Evolutionary conservation across 2,329 filamentous ascomycete genomes (phyloP), one percentile per base, ranked within the genome.

Genomic region (Verticillium klebahnii): DNA sequence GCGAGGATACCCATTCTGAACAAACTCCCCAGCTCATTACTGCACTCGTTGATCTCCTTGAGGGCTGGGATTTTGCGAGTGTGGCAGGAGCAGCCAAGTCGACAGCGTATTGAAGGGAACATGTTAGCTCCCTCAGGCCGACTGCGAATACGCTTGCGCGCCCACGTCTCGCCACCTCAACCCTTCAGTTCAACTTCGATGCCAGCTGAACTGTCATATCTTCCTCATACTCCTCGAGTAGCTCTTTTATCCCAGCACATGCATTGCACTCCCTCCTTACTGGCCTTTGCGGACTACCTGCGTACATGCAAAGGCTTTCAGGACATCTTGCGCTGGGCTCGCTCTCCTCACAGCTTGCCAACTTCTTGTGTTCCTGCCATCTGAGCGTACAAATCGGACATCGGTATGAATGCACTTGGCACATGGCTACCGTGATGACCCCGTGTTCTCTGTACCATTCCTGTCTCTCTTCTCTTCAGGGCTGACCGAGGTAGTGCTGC

Each of bases 231-330:
- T 66, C 67, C 63, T 74, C 72, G 32, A 69, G 37, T 37, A 65
- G 60, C 63, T 75, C 72, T 63, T 71, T 67, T 1, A 67, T 56
- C 36, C 69, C 62, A 45, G 67, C 65, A 32, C 75, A 77, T 5
- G 36, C 60, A 7, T 68, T 67, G 62, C 75, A 77, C 65, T 75
- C 73, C 37, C 67, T 65, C 63, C 68, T 70, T 57, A 69, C 68
- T 7, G 73, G 75, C 57, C 64, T 69, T 54, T 68, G 69, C 7
- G 69, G 69, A 61, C 71, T 69, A 14, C 74, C 74, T 8, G 75
- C 73, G 60, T 74, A 74, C 74, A 77, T 75, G 64, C 74, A 74
- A n/a, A 77, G 68, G 58, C 64, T 72, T 5, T 69, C 66, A 11
- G 70, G 71, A 58, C 75, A 77, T 23, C 67, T 63, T 25, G 45